Conservation (phyloP, 2,329 filamentous ascomycete genomes). For the Bipolaris bicolor region DNA sequence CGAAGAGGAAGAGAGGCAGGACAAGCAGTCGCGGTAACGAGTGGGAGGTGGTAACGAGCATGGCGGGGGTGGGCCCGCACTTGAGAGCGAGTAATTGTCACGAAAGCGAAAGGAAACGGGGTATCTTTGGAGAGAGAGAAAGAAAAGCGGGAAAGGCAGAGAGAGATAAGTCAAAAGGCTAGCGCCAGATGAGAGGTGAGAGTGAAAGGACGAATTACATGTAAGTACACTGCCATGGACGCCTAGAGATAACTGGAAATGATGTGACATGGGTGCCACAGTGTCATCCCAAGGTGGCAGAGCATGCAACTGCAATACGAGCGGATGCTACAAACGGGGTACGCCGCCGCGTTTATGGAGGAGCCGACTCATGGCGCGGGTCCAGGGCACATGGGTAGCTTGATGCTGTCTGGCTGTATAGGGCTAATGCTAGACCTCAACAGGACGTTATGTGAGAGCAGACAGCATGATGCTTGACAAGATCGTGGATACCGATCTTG, state of each 20-base stretch:
- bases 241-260: background rate
- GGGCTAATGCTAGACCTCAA: too few relatives aligned
- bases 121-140: background rate
- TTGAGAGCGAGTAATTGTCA: background rate
- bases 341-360: background rate
- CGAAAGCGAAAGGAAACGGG: slow-evolving; percentile 1
- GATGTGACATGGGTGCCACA: background rate
- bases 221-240: background rate
- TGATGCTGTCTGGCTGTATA: background rate
- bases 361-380: background rate
- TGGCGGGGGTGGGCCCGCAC: slow-evolving; percentile 9
- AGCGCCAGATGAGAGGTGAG: background rate
- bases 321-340: background rate
- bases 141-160: background rate
- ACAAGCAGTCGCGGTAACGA: slow-evolving; percentile 21
- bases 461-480: too few relatives aligned
- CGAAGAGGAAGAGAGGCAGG: slow-evolving; percentile 19
- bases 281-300: background rate
- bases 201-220: background rate
- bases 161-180: background rate
- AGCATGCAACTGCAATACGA: background rate
- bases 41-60: slow-evolving; percentile 21
- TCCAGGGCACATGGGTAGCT: background rate
- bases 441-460: too few relatives aligned
- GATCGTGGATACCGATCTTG: too few relatives aligned